Evolutionary conservation across 75 land plant species (phyloP), one percentile per base, ranked within the genome.

Genomic region (Selaginella tamariscina): DNA sequence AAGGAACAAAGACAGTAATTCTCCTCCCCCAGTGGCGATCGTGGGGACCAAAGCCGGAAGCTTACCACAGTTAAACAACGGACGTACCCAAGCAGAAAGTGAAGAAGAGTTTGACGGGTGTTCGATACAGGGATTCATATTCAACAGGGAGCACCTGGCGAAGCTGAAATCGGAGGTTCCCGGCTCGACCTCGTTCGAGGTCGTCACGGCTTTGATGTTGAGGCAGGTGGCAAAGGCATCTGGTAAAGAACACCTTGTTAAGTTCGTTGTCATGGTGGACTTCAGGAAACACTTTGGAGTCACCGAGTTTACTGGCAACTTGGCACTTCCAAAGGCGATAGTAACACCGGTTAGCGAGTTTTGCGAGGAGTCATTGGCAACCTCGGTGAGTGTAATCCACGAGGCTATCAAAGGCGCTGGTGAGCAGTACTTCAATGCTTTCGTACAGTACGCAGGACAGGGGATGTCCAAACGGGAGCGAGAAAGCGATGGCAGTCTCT

Each of bases 171-270:
- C 62, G 9, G 15, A 5, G 49, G 26, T n/a, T 21, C 62, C 62
- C 8, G 62, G 62, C 26, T 8, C 21, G n/a, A 59, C 62, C 23
- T 59, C 62, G 9, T 59, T 59, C 26, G 62, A 59, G 26, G 62
- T n/a, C 26, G 62, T 27, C 26, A 59, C 62, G n/a, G 62, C 62
- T n/a, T 59, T 59, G n/a, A n/a, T 59, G 62, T 5, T 21, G 62
- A 8, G 62, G n/a, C 5, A 59, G n/a, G 26, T 59, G 23, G n/a
- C 21, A 9, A 59, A 23, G 26, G 9, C 21, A 5, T 5, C 5
- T 23, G 26, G 8, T 23, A 23, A 9, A 2, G 62, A 59, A 8
- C 9, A 8, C 26, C 5, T 59, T 2, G 62, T 23, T 5, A 59
- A 59, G 26, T 23, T 59, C 27, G 62, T 27, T 2, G n/a, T 59